Base-by-base conservation (phyloP, 1,284 basidiomycete genomes). In the Papiliotrema nemorosa region DNA sequence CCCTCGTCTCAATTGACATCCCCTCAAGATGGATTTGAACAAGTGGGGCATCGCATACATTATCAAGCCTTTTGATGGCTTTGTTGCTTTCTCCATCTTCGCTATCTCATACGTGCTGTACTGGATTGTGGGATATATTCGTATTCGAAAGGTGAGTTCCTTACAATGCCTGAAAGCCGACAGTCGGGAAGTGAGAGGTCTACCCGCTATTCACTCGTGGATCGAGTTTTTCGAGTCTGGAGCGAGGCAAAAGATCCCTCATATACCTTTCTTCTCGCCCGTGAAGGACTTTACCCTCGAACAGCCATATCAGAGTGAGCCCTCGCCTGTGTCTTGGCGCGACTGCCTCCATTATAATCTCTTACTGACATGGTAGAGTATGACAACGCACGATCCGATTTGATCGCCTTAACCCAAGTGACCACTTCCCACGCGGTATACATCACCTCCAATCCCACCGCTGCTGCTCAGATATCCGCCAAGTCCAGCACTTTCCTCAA, bases 221-320 rank as follows among this genome's bases (percentile, higher is more conserved):
- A 44, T 62, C 25, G 58, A 58, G 20, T 34, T 54, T 10, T 60
- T 62, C 41, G 62, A 62, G 39, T 41, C 54, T 34, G 56, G 59
- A 22, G 35, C 45, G 20, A 36, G 62, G 35, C 38, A 50, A 35
- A 47, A 48, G 33, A 18, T 61, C 0, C 62, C 62, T 37, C 57
- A 59, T 46, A 57, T 62, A 35, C 59, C 60, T 3, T 54, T 52
- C 35, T 25, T 64, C 33, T 31, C 47, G 16, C 59, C 62, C 33
- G 41, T 51, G 16, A 49, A 50, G 9, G 36, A 51, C 10, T 58
- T 40, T 22, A 60, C 55, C 16, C 39, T 51, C 7, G 36, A 49
- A 14, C 33, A 50, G 5, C 54, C 54, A 6, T 60, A 43, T 40
- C 46, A 50, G 26, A 57, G 55, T 49, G 47, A 49, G 49, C 21